Conservation (phyloP, 1,284 basidiomycete genomes). For the Pascua sp. region DNA sequence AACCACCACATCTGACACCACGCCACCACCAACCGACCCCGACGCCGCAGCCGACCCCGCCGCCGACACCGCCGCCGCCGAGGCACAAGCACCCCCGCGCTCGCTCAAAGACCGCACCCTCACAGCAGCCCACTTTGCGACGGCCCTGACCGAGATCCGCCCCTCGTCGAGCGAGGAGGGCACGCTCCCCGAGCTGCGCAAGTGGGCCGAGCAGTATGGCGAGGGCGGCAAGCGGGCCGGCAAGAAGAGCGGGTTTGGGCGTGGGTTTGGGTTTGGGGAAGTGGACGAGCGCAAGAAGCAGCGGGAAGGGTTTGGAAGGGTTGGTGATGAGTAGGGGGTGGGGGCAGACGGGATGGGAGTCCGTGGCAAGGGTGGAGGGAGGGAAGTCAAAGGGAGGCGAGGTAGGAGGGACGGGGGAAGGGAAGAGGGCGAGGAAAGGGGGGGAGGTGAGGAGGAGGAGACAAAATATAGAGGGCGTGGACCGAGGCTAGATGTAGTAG, state of each 20-base stretch:
- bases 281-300: constrained; percentile 8
- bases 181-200: constrained; percentile 69
- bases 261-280: constrained; percentile 50
- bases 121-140: constrained; percentile 63
- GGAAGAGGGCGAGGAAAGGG: too few species aligned
- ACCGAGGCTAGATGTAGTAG: too few species aligned
- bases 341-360: too few species aligned
- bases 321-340: not conserved
- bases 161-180: constrained; percentile 80
- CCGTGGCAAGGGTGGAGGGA: too few species aligned
- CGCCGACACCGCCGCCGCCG: not conserved
- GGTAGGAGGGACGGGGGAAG: too few species aligned
- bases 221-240: constrained; percentile 54
- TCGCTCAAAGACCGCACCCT: constrained; percentile 12
- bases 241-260: constrained; percentile 49
- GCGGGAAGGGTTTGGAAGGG: constrained; percentile 9
- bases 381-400: too few species aligned
- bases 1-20: too few species aligned
- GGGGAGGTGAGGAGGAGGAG: too few species aligned
- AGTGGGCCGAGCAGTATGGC: constrained; percentile 88
- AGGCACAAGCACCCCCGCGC: not conserved
- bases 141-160: constrained; percentile 78
- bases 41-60: not conserved
- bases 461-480: too few species aligned
- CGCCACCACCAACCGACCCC: not conserved